Conservation (phyloP, 768 basidiomycete genomes). For the Xerocomellus amylosporus region DNA sequence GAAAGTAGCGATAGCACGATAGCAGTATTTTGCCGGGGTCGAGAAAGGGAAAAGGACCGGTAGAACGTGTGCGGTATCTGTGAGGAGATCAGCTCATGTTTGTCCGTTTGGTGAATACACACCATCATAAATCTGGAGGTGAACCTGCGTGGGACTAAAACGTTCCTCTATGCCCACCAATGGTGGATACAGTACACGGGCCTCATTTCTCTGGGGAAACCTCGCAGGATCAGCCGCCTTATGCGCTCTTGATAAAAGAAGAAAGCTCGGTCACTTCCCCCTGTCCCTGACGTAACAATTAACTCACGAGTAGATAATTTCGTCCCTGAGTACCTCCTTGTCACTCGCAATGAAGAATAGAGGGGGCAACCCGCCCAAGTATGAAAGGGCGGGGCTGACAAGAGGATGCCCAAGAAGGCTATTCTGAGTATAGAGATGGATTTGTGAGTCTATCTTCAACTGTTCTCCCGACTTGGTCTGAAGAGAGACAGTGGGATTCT, state of each 20-base stretch:
- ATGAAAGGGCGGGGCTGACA: conserved; percentile 75
- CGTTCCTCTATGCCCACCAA: conserved; percentile 53
- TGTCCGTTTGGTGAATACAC: conserved; percentile 15
- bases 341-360: conserved; percentile 82
- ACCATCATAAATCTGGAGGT: conserved; percentile 93
- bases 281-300: neutral
- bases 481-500: conserved; percentile 46
- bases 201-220: conserved; percentile 50
- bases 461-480: conserved; percentile 48
- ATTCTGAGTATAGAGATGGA: conserved; percentile 87
- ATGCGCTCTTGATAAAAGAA: conserved; percentile 61
- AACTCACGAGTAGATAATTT: conserved; percentile 80
- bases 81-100: conserved; percentile 2
- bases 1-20: conserved; percentile 73
- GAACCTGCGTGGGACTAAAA: conserved; percentile 70
- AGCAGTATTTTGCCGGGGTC: conserved; percentile 77
- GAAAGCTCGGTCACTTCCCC: neutral
- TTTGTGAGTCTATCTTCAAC: conserved; percentile 59
- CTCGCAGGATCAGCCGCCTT: conserved; percentile 82
- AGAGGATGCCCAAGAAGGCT: conserved; percentile 74
- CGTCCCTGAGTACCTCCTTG: conserved; percentile 89
- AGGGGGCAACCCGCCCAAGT: conserved; percentile 90
- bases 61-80: conserved; percentile 70
- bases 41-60: conserved; percentile 75
- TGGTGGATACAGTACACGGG: conserved; percentile 52